phyloP scores from a whole-genome alignment of 2,329 filamentous ascomycete genomes.

The Curvularia verruculosa region DNA sequence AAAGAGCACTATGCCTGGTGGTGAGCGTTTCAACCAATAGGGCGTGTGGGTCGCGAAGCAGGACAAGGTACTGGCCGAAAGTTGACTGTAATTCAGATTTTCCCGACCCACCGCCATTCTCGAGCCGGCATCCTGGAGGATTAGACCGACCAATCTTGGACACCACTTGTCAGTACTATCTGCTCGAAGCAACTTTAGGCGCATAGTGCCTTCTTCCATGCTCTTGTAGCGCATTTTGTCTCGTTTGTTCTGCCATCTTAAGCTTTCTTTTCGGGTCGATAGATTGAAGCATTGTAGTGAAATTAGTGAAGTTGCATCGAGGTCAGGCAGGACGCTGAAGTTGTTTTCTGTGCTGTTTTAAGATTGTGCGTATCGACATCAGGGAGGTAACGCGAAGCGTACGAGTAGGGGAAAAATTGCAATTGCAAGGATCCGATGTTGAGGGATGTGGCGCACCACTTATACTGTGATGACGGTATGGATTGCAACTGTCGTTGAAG shows the following conservation, averaged over 20 bases:
- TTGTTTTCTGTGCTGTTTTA: conserved; percentile 31
- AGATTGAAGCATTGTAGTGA: conserved; percentile 28
- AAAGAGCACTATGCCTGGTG: conserved; percentile 11
- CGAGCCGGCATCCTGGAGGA: conserved; percentile 13
- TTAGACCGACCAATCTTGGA: conserved; percentile 3
- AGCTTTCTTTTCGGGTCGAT: conserved; percentile 9
- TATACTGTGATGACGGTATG: not conserved
- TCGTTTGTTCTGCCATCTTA: conserved; percentile 28
- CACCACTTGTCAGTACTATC: conserved; percentile 6
- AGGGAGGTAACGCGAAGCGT: not conserved
- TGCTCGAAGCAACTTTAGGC: conserved; percentile 1
- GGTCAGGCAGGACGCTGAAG: conserved; percentile 36
- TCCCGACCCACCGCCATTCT: not conserved
- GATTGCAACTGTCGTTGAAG: conserved; percentile 3
- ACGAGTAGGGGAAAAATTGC: conserved; percentile 32
- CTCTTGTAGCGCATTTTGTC: conserved; percentile 23
- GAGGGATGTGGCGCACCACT: conserved; percentile 8
- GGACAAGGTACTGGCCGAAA: not conserved
- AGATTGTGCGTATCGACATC: not conserved
- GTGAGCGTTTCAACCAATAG: conserved; percentile 34
- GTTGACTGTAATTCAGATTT: not conserved
- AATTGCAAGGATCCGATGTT: conserved; percentile 22
- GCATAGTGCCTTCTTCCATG: conserved; percentile 11
- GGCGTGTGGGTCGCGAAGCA: conserved; percentile 20
- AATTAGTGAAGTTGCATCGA: conserved; percentile 25